These are phyloP conservation scores for Closterium sp. DNA, from an alignment of 139 green algal species.

Conservation along the genomic window DNA sequence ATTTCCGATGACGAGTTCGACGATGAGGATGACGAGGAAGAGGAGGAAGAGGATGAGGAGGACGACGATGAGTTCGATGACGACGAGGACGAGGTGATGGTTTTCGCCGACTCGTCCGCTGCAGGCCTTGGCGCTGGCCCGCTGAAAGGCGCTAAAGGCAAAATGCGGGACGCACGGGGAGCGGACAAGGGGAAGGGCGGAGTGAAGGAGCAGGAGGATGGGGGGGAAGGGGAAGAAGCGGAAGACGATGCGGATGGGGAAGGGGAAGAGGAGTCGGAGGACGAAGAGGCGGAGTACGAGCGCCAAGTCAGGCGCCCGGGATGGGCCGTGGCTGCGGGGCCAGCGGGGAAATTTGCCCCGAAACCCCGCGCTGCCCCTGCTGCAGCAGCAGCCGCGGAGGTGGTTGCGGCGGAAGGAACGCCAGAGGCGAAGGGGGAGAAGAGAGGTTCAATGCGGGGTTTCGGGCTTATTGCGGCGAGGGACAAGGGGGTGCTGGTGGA, in stretches of 20 bases:
- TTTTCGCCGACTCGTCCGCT: not conserved
- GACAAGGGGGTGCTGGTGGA: constrained; percentile 13
- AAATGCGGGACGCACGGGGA: not conserved
- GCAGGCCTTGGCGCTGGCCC: not conserved
- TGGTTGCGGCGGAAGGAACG: not conserved
- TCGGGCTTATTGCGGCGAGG: not conserved
- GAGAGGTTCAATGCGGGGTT: not conserved
- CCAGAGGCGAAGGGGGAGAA: not conserved
- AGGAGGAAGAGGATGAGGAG: not conserved
- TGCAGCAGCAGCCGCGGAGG: not conserved
- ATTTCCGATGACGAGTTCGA: not conserved
- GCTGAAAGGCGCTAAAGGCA: not conserved
- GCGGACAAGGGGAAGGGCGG: not conserved
- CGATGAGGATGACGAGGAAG: constrained; percentile 9
- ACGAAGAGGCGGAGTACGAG: not conserved
- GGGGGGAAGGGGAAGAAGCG: constrained; percentile 15
- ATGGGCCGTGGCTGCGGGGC: not conserved
- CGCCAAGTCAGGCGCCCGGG: not conserved
- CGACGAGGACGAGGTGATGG: constrained; percentile 15
- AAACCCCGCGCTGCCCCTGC: not conserved
- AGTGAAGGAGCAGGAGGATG: not conserved
- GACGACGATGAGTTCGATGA: not conserved
- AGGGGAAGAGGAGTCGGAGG: not conserved
- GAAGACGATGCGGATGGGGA: not conserved
- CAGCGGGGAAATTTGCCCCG: not conserved